Conservation (phyloP, 352 stramenopile species). For the Phytophthora pistaciae region DNA sequence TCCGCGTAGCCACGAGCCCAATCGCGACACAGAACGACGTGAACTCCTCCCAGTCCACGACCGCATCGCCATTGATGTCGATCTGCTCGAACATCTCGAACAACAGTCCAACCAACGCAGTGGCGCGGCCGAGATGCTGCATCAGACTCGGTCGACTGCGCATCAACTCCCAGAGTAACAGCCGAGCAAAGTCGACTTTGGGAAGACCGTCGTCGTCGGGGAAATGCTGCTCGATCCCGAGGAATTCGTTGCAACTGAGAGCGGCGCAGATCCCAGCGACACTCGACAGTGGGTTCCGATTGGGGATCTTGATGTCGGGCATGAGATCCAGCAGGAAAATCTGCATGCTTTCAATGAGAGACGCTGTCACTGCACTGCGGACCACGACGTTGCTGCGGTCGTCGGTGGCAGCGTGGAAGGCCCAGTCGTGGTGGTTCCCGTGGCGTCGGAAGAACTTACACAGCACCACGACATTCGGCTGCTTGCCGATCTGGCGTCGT, state of each 20-base stretch:
- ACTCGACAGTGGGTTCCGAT: constrained; percentile 67
- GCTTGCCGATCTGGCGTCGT: constrained; percentile 14
- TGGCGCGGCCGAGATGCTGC: constrained; percentile 37
- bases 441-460: constrained; percentile 64
- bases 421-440: constrained; percentile 34
- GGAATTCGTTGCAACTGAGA: constrained; percentile 66
- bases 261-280: constrained; percentile 69
- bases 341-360: constrained; percentile 60
- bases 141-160: constrained; percentile 50
- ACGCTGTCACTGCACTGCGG: constrained; percentile 55
- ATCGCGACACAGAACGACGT: constrained; percentile 81
- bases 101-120: constrained; percentile 53
- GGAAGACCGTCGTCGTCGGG: constrained; percentile 39
- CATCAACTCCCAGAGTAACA: constrained; percentile 61
- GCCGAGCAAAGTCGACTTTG: constrained; percentile 62
- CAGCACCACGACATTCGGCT: constrained; percentile 52
- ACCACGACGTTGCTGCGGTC: constrained; percentile 34
- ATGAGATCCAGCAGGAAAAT: constrained; percentile 74
- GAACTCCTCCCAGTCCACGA: constrained; percentile 90
- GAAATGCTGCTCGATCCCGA: constrained; percentile 64
- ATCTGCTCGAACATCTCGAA: constrained; percentile 87
- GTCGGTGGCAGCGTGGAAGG: constrained; percentile 50
- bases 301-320: constrained; percentile 74
- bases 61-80: constrained; percentile 83
- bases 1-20: constrained; percentile 62